Evolutionary conservation across 208 protist species (phyloP).

Genomic region (Angomonas deanei): DNA sequence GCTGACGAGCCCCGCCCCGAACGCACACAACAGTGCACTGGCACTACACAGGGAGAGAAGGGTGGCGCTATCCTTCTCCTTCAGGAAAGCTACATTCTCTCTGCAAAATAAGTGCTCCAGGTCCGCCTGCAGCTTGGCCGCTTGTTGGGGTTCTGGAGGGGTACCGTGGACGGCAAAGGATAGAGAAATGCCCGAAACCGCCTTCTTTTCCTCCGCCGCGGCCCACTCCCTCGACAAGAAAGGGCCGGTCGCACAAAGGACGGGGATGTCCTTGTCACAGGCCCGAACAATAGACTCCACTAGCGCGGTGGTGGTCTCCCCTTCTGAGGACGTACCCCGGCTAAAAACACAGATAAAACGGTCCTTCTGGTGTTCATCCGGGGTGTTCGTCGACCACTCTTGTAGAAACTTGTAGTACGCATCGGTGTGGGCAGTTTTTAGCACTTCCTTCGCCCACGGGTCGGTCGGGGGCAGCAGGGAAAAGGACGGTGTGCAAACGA

Average conservation of each 20-base stretch:
- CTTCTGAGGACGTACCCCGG: slow-evolving; percentile 44
- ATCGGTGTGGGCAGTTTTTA: background rate
- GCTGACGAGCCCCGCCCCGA: slow-evolving; percentile 82
- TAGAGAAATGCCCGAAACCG: slow-evolving; percentile 1
- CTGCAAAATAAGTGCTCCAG: slow-evolving; percentile 33
- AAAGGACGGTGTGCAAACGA: background rate
- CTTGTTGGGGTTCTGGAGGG: slow-evolving; percentile 5
- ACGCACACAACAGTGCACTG: slow-evolving; percentile 63
- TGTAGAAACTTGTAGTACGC: background rate
- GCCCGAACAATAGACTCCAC: slow-evolving; percentile 14
- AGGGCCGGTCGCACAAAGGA: slow-evolving; percentile 59
- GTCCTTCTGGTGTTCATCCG: background rate
- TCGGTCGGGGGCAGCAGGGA: background rate
- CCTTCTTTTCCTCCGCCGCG: background rate
- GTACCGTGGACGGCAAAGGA: slow-evolving; percentile 9
- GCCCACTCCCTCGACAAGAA: slow-evolving; percentile 70
- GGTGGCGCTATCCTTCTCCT: slow-evolving; percentile 22
- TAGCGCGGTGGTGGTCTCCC: slow-evolving; percentile 20
- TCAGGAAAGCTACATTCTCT: slow-evolving; percentile 54
- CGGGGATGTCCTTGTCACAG: slow-evolving; percentile 3
- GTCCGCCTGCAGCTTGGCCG: slow-evolving; percentile 12
- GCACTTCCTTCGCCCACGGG: background rate
- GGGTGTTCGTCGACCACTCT: background rate
- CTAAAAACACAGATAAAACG: slow-evolving; percentile 22
- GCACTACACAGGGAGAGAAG: slow-evolving; percentile 65